A percentile compares a stretch with the other conserved stretches of the same genome.
These are phyloP conservation scores for Fraxinus sp. DNA, from an alignment of 305 asterid genomes.

Conservation along the genomic window DNA sequence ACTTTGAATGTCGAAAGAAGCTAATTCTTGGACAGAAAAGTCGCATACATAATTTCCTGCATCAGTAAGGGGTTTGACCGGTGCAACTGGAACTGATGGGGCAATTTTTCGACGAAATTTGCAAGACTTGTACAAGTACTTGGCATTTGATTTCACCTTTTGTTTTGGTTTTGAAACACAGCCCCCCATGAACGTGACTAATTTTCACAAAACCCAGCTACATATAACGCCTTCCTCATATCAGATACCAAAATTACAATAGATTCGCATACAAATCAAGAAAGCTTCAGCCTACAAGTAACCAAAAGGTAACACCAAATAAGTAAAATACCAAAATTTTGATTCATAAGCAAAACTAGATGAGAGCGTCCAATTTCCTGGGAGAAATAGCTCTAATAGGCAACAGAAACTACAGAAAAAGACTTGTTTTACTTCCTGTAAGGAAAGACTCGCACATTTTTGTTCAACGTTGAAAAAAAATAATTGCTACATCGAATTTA, in stretches of 20 bases:
- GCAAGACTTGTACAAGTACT: conserved; percentile 48
- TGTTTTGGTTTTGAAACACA: conserved; percentile 69
- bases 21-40: conserved; percentile 34
- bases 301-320: not conserved
- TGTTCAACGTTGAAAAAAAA: not conserved
- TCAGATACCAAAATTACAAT: conserved; percentile 2
- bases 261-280: not conserved
- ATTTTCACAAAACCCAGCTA: conserved; percentile 27
- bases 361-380: not conserved
- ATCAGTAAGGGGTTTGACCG: conserved; percentile 34
- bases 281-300: not conserved
- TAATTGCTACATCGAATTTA: not conserved
- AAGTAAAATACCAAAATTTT: not conserved
- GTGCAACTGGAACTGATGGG: conserved; percentile 52
- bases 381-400: not conserved
- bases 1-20: conserved; percentile 20
- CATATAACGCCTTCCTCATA: conserved; percentile 8
- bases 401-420: not conserved
- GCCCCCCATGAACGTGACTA: conserved; percentile 63
- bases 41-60: conserved; percentile 26
- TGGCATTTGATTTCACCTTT: conserved; percentile 53
- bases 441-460: not conserved
- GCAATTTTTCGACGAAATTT: conserved; percentile 55
- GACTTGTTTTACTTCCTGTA: not conserved
- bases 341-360: not conserved